Evolutionary conservation across 2,329 filamentous ascomycete species (phyloP).

Genomic region (Cadophora malorum): DNA sequence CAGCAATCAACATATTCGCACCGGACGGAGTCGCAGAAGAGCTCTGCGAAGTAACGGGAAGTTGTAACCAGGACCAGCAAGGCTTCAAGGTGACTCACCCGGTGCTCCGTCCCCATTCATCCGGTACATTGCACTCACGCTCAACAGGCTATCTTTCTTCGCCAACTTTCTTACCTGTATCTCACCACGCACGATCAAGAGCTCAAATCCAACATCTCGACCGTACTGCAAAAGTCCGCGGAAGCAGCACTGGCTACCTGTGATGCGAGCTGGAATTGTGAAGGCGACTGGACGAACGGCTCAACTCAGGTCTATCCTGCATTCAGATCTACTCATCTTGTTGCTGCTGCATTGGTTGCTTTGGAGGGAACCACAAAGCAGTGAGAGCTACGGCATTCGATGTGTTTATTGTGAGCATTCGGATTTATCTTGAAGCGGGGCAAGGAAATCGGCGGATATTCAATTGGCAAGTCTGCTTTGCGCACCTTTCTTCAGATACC

Average conservation of each 20-base stretch:
- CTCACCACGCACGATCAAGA: slow-evolving; percentile 4
- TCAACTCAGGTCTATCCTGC: slow-evolving; percentile 15
- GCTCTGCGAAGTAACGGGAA: slow-evolving; percentile 16
- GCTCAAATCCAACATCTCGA: slow-evolving; percentile 6
- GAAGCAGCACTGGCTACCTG: slow-evolving; percentile 19
- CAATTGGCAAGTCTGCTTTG: neutral
- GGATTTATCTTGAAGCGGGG: neutral
- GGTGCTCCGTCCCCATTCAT: neutral
- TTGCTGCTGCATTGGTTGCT: slow-evolving; percentile 18
- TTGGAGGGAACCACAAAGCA: neutral
- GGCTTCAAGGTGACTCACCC: slow-evolving; percentile 14
- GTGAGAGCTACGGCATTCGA: neutral
- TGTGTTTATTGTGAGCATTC: neutral
- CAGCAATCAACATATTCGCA: slow-evolving; percentile 16
- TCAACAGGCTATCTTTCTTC: slow-evolving; percentile 18
- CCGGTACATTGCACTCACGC: neutral
- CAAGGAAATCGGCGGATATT: neutral
- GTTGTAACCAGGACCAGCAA: slow-evolving; percentile 21
- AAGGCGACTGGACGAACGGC: slow-evolving; percentile 11
- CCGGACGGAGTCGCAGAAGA: slow-evolving; percentile 16
- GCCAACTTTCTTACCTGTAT: slow-evolving; percentile 14
- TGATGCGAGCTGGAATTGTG: slow-evolving; percentile 15
- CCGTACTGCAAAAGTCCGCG: slow-evolving; percentile 9
- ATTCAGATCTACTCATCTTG: slow-evolving; percentile 21
- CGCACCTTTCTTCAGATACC: neutral